These are phyloP conservation scores for Thelephora aurantiotincta DNA, from an alignment of 768 basidiomycete genomes.

Conservation along the genomic window DNA sequence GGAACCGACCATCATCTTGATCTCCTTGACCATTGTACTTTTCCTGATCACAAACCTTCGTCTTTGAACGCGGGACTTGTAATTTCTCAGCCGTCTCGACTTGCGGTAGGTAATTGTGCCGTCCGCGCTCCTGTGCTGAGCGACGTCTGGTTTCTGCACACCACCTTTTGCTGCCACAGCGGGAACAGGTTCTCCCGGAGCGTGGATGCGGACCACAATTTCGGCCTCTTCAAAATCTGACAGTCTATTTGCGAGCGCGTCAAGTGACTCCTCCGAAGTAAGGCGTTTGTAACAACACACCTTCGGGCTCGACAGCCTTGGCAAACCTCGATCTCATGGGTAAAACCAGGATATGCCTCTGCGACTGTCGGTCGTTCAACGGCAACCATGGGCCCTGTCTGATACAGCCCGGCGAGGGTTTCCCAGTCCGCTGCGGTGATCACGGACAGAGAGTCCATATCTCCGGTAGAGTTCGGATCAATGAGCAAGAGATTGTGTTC, in stretches of 20 bases:
- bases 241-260: slow-evolving; percentile 22
- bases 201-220: slow-evolving; percentile 39
- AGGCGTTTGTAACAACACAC: slow-evolving; percentile 19
- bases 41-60: slow-evolving; percentile 45
- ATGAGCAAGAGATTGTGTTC: slow-evolving; percentile 46
- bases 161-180: slow-evolving; percentile 7
- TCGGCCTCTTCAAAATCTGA: slow-evolving; percentile 46
- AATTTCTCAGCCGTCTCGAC: slow-evolving; percentile 56
- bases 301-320: slow-evolving; percentile 43
- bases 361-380: slow-evolving; percentile 19
- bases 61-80: slow-evolving; percentile 33
- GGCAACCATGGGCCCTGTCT: slow-evolving; percentile 37
- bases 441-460: slow-evolving; percentile 44
- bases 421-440: slow-evolving; percentile 57
- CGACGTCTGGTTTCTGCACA: neutral
- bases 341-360: slow-evolving; percentile 20
- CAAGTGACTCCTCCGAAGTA: neutral
- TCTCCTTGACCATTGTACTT: slow-evolving; percentile 58
- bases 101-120: slow-evolving; percentile 27
- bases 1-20: slow-evolving; percentile 52
- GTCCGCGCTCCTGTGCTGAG: neutral
- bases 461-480: slow-evolving; percentile 48
- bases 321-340: slow-evolving; percentile 41
- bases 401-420: slow-evolving; percentile 42
- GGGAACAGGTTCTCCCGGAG: slow-evolving; percentile 17